Evolutionary conservation across 78 protist genomes (phyloP).

Genomic region (Dictyostelium brefeldianum): DNA sequence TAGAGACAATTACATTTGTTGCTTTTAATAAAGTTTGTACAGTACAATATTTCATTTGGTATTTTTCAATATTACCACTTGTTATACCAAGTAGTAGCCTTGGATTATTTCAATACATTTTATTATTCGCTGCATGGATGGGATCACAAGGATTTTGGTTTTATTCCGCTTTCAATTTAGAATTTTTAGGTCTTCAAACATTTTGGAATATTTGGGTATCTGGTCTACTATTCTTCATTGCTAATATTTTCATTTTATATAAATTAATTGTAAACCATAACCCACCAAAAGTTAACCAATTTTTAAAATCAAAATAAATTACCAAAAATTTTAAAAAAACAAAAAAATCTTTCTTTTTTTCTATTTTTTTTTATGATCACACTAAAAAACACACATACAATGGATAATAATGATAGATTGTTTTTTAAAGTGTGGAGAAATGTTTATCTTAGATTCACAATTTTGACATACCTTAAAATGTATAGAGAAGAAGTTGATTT

Average conservation of each 20-base stretch:
- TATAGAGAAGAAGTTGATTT: too few species aligned
- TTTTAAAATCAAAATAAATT: constrained; percentile 16
- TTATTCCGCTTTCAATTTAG: constrained; percentile 84
- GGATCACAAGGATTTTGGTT: constrained; percentile 89
- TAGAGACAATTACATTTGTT: constrained; percentile 93
- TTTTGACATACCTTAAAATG: too few species aligned
- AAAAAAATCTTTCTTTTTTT: too few species aligned
- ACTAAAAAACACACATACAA: too few species aligned
- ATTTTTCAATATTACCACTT: constrained; percentile 89
- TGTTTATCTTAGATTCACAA: background rate
- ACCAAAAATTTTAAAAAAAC: too few species aligned
- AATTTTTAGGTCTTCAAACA: constrained; percentile 86
- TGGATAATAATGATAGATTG: background rate
- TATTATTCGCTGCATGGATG: constrained; percentile 63
- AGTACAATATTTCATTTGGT: constrained; percentile 97
- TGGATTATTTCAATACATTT: background rate
- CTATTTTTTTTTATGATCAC: too few species aligned
- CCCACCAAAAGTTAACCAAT: background rate
- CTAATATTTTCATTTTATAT: constrained; percentile 76
- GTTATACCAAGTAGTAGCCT: constrained; percentile 79
- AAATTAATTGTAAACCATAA: constrained; percentile 73
- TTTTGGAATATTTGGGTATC: constrained; percentile 86
- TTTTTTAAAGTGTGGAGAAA: background rate
- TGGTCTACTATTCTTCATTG: constrained; percentile 81
- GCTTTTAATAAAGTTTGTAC: constrained; percentile 97